phyloP scores from a whole-genome alignment of 306 rosid genomes.

The Fagus sylvatica region DNA sequence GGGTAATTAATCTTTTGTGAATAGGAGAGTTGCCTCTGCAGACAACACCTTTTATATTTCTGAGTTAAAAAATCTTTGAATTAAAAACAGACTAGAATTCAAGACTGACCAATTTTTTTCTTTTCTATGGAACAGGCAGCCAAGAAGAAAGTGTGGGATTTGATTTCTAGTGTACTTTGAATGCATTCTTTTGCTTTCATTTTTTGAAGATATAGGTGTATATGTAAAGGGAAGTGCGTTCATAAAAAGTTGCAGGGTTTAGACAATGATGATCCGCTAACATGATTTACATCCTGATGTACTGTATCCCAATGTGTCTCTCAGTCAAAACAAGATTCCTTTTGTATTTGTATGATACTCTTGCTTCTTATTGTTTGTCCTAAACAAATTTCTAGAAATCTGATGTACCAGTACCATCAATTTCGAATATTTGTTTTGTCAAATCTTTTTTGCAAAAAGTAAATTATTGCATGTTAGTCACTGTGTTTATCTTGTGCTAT shows the following conservation, averaged over 20 bases:
- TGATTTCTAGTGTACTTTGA: not conserved
- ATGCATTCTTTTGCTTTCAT: slow-evolving; percentile 1
- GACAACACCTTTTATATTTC: not conserved
- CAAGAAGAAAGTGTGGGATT: not conserved
- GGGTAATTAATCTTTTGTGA: no score
- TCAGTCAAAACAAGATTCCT: not conserved
- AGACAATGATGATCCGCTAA: not conserved
- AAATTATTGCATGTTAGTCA: not conserved
- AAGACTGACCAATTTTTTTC: not conserved
- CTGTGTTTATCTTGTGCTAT: not conserved
- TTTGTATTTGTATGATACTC: no score
- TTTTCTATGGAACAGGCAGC: slow-evolving; percentile 3
- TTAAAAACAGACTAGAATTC: not conserved
- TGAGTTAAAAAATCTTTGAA: not conserved
- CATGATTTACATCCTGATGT: not conserved
- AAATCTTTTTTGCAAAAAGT: not conserved
- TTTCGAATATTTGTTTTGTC: no score
- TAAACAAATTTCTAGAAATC: no score
- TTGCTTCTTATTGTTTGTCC: no score
- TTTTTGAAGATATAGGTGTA: not conserved
- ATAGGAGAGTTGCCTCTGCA: no score
- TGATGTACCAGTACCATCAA: no score
- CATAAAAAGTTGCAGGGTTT: no score
- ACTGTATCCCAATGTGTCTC: not conserved
- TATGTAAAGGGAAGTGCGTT: not conserved